These are phyloP conservation scores for Huntiella bhutanensis DNA, from an alignment of 2,329 filamentous ascomycete genomes.

Conservation along the genomic window DNA sequence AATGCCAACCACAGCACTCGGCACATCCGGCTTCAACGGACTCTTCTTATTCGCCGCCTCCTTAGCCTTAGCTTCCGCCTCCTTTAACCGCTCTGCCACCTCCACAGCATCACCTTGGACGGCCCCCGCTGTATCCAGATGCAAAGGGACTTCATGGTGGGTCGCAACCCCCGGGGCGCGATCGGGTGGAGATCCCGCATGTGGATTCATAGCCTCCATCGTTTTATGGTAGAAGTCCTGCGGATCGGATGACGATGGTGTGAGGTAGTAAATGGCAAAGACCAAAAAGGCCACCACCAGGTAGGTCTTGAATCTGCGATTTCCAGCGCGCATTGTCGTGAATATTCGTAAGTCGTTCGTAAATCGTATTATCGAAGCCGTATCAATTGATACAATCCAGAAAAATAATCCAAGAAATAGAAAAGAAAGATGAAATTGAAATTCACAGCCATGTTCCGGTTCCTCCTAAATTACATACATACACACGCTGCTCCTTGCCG, in stretches of 20 bases:
- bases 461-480: too few relatives aligned
- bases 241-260: conserved; percentile 8
- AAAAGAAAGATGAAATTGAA: not conserved
- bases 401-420: not conserved
- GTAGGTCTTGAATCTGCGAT: conserved; percentile 8
- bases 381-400: not conserved
- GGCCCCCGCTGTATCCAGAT: conserved; percentile 38
- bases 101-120: conserved; percentile 15
- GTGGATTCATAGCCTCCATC: conserved; percentile 29
- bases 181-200: conserved; percentile 15
- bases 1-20: conserved; percentile 37
- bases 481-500: too few relatives aligned
- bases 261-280: conserved; percentile 10
- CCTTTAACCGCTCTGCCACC: conserved; percentile 37
- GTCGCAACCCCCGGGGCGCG: conserved; percentile 18
- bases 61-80: conserved; percentile 50
- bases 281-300: conserved; percentile 6
- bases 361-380: not conserved
- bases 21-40: conserved; percentile 38
- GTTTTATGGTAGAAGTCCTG: conserved; percentile 44
- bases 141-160: conserved; percentile 27
- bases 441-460: too few relatives aligned
- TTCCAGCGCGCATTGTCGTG: conserved; percentile 7
- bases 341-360: not conserved
- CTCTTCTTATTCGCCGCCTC: conserved; percentile 49